Evolutionary conservation across 306 rosid species (phyloP), one percentile per base, ranked within the genome.

Genomic region (Cicer judaicum): DNA sequence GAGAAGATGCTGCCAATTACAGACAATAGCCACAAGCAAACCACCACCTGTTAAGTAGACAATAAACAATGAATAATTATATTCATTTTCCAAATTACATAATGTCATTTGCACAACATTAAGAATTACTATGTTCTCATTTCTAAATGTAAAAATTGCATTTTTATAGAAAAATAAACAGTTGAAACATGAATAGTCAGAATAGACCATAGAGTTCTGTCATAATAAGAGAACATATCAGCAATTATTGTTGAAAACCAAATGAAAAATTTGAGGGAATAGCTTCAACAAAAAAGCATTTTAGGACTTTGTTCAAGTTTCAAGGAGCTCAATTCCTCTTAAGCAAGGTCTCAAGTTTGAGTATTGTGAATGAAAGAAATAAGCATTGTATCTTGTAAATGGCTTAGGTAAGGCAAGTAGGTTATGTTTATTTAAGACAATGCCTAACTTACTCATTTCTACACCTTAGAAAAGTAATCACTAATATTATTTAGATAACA

Each of bases 11-110:
- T 81, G 60, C 96, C 98, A 16, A 88, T 78, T 84, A 90, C 97
- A 54, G 96, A 91, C 79, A 91, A 75, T 68, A 91, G 84, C 98
- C 98, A 94, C 76, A 94, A 68, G 79, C 88, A 82, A 75, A 80
- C 81, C 80, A 91, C 96, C 79, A 87, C 94, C 98, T 94, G 90
- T 41, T 68, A 81, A 76, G 81, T 21, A 72, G 49, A 83, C 11
- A 76, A 80, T 8, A 50, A 29, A 73, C 53, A 61, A 36, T 69
- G 14, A 82, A 57, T 78, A 62, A 84, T 65, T 46, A 41, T 63
- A 41, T 41, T 19, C 5, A 75, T 5, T 70, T 42, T 64, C 36
- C 73, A 13, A 60, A 34, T 46, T 66, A n/a, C 55, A 11, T 24
- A 15, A 61, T 18, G 38, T 64, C 53, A 18, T 40, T 10, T 16